phyloP scores from a whole-genome alignment of 2,329 filamentous ascomycete genomes.

The Fusarium annulatum region DNA sequence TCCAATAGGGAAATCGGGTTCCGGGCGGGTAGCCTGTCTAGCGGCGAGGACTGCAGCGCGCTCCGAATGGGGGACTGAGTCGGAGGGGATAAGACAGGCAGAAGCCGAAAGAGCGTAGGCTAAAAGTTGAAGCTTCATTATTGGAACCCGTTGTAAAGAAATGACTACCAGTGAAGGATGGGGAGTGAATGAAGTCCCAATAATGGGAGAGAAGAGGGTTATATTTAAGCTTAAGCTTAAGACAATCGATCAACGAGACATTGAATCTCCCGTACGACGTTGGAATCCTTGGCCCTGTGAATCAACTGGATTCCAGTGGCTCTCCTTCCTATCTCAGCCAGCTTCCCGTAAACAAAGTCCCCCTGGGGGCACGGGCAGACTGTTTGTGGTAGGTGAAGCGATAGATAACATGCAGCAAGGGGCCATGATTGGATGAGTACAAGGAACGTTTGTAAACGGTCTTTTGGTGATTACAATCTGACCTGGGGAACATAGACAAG shows the following conservation, averaged over 20 bases:
- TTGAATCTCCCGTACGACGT: background rate
- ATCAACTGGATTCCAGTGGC: background rate
- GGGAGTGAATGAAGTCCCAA: background rate
- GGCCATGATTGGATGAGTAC: conserved; percentile 21
- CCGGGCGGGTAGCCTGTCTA: conserved; percentile 30
- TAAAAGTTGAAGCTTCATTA: conserved; percentile 46
- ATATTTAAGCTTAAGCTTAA: conserved; percentile 25
- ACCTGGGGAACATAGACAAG: background rate
- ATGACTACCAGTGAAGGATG: background rate
- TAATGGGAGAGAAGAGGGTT: background rate
- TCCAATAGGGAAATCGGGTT: conserved; percentile 52
- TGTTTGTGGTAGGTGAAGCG: conserved; percentile 34
- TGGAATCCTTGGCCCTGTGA: background rate
- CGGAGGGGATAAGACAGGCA: conserved; percentile 54
- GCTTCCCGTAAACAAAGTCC: conserved; percentile 12
- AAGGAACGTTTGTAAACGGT: conserved; percentile 27
- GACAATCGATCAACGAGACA: background rate
- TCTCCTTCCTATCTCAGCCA: conserved; percentile 39
- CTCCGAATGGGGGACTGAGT: conserved; percentile 40
- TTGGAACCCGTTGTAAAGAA: background rate
- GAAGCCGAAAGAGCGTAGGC: conserved; percentile 41
- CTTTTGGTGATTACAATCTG: background rate
- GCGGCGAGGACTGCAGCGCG: conserved; percentile 19
- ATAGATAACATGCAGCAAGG: conserved; percentile 15
- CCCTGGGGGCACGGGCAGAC: background rate